Evolutionary conservation across 2,329 filamentous ascomycete species (phyloP).

Genomic region (Paraconiothyrium sp.): DNA sequence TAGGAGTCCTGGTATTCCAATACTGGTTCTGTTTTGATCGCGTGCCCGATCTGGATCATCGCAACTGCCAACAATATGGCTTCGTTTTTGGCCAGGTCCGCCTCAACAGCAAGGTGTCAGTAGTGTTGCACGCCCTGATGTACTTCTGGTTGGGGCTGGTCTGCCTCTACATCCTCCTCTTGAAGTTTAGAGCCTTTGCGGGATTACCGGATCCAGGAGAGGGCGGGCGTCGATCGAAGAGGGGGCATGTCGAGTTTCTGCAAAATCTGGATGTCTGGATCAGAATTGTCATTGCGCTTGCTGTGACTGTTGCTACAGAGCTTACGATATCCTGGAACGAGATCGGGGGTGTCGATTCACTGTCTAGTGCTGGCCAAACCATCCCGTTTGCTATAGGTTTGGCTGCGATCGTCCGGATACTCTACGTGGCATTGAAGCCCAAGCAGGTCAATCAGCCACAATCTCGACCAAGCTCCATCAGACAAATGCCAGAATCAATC

Average conservation of each 20-base stretch:
- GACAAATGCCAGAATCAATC: background rate
- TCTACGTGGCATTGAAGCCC: constrained; percentile 26
- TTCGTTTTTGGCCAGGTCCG: constrained; percentile 29
- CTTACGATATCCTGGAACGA: constrained; percentile 33
- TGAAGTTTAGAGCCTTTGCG: constrained; percentile 20
- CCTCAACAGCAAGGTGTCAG: constrained; percentile 28
- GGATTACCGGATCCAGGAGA: constrained; percentile 18
- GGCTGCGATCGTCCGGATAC: constrained; percentile 20
- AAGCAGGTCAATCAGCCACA: background rate
- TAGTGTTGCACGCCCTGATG: constrained; percentile 25
- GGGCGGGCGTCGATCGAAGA: constrained; percentile 14
- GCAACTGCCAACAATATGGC: constrained; percentile 31
- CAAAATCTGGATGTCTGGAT: constrained; percentile 24
- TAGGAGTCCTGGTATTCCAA: constrained; percentile 26
- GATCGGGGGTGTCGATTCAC: constrained; percentile 24
- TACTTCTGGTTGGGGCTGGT: constrained; percentile 28
- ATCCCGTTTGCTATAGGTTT: constrained; percentile 34
- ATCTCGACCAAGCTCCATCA: background rate
- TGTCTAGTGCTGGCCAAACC: constrained; percentile 26
- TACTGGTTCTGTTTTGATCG: constrained; percentile 34
- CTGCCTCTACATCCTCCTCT: constrained; percentile 22
- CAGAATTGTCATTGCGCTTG: constrained; percentile 25
- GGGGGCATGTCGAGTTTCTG: constrained; percentile 21
- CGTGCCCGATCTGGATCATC: constrained; percentile 23
- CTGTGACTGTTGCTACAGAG: constrained; percentile 25